phyloP scores from a whole-genome alignment of 2,329 filamentous ascomycete species.

The Aphanoascus verrucosus region DNA sequence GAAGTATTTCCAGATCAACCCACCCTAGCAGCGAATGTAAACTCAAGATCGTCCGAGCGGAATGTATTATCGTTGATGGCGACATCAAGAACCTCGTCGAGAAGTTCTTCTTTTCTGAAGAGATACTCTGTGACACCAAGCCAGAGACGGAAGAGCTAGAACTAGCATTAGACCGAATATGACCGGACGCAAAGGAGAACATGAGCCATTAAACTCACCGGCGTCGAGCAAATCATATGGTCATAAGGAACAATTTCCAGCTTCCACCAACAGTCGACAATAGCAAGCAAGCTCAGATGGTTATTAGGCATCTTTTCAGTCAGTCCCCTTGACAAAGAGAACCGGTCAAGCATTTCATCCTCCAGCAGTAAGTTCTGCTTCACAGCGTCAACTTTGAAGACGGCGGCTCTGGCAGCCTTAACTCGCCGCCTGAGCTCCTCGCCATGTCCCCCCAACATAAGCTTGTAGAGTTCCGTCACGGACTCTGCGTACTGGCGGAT shows the following conservation, averaged over 20 bases:
- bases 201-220: slow-evolving; percentile 43
- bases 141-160: slow-evolving; percentile 78
- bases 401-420: slow-evolving; percentile 64
- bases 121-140: slow-evolving; percentile 94
- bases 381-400: slow-evolving; percentile 47
- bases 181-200: slow-evolving; percentile 1
- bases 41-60: slow-evolving; percentile 90
- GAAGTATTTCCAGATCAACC: slow-evolving; percentile 21
- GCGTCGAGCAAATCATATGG: slow-evolving; percentile 98
- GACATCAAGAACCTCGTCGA: slow-evolving; percentile 75
- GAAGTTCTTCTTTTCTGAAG: slow-evolving; percentile 68
- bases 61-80: slow-evolving; percentile 85
- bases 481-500: slow-evolving; percentile 88
- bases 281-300: slow-evolving; percentile 83
- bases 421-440: slow-evolving; percentile 65
- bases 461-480: slow-evolving; percentile 88
- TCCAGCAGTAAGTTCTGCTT: slow-evolving; percentile 58
- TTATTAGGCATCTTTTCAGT: slow-evolving; percentile 71
- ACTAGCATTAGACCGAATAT: neutral
- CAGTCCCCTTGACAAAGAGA: slow-evolving; percentile 64
- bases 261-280: slow-evolving; percentile 97
- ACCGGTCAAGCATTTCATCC: slow-evolving; percentile 76
- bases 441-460: slow-evolving; percentile 81
- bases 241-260: slow-evolving; percentile 92
- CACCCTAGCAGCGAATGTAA: slow-evolving; percentile 83